Evolutionary conservation across 768 basidiomycete species (phyloP).

Genomic region (Suillus placidus): DNA sequence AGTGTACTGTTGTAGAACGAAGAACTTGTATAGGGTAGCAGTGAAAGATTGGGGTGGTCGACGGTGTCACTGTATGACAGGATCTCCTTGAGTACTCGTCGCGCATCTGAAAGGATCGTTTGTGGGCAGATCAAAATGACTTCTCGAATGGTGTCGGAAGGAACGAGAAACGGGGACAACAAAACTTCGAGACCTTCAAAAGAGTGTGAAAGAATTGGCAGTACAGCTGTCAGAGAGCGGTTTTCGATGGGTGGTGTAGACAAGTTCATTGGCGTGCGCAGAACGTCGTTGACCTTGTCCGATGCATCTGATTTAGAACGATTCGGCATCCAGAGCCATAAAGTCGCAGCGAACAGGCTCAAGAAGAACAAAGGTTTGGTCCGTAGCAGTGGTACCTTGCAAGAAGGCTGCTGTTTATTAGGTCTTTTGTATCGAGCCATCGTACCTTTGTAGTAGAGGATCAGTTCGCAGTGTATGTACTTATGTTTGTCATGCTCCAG

Average conservation of each 20-base stretch:
- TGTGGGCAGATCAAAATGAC: slow-evolving; percentile 52
- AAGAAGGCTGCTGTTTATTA: neutral
- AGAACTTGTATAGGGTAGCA: slow-evolving; percentile 36
- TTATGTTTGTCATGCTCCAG: neutral
- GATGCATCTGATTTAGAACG: neutral
- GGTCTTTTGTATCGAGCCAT: slow-evolving; percentile 1
- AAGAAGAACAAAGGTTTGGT: neutral
- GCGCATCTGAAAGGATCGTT: slow-evolving; percentile 36
- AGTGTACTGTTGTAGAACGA: slow-evolving; percentile 27
- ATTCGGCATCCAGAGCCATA: neutral
- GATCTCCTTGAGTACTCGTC: slow-evolving; percentile 36
- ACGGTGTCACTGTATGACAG: slow-evolving; percentile 30
- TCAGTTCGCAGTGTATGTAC: neutral
- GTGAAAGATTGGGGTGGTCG: slow-evolving; percentile 46
- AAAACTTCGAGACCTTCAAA: slow-evolving; percentile 35
- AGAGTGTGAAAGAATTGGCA: slow-evolving; percentile 47
- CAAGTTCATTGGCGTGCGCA: neutral
- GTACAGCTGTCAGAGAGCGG: slow-evolving; percentile 48
- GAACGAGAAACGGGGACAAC: slow-evolving; percentile 43
- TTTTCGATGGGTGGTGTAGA: slow-evolving; percentile 18
- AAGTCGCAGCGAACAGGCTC: neutral
- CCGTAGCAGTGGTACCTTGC: neutral
- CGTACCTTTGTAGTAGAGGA: neutral
- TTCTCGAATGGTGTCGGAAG: slow-evolving; percentile 41
- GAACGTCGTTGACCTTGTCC: neutral